Conservation (phyloP, 2,329 filamentous ascomycete genomes). For the Diplocarpon rosae region DNA sequence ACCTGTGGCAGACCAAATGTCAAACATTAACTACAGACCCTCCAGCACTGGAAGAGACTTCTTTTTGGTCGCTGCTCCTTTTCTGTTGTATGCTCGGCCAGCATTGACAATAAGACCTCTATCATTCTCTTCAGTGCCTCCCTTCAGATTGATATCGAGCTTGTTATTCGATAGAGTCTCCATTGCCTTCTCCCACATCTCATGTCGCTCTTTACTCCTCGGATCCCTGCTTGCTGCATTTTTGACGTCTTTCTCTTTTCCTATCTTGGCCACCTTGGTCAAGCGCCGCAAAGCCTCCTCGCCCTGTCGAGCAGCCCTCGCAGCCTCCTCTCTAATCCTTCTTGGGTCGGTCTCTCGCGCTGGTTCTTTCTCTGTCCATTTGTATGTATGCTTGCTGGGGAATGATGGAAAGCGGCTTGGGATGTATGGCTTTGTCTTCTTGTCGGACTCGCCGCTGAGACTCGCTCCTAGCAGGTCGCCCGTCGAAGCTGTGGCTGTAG, state of each 20-base stretch:
- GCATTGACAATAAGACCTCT: slow-evolving; percentile 56
- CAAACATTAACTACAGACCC: neutral
- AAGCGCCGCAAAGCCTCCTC: slow-evolving; percentile 50
- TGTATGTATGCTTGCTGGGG: slow-evolving; percentile 54
- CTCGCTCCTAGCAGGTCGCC: slow-evolving; percentile 34
- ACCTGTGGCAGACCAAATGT: neutral
- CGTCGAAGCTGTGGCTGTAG: slow-evolving; percentile 31
- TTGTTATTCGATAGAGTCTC: slow-evolving; percentile 32
- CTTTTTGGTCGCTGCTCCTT: slow-evolving; percentile 24
- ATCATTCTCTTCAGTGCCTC: slow-evolving; percentile 37
- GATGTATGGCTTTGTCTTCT: slow-evolving; percentile 44
- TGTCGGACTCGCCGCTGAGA: slow-evolving; percentile 47
- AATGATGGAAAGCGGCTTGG: slow-evolving; percentile 49
- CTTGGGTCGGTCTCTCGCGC: slow-evolving; percentile 40
- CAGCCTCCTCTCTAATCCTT: slow-evolving; percentile 48
- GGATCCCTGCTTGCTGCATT: slow-evolving; percentile 38
- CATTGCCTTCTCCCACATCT: slow-evolving; percentile 52
- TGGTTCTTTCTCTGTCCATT: slow-evolving; percentile 40
- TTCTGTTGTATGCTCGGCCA: slow-evolving; percentile 40
- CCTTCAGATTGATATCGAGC: slow-evolving; percentile 17
- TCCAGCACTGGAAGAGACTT: slow-evolving; percentile 8
- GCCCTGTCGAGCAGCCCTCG: slow-evolving; percentile 47
- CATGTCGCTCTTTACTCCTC: slow-evolving; percentile 43
- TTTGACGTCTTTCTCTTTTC: slow-evolving; percentile 53
- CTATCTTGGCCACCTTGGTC: slow-evolving; percentile 51